phyloP scores from a whole-genome alignment of 2,329 filamentous ascomycete genomes.

The Pseudopithomyces maydicus region DNA sequence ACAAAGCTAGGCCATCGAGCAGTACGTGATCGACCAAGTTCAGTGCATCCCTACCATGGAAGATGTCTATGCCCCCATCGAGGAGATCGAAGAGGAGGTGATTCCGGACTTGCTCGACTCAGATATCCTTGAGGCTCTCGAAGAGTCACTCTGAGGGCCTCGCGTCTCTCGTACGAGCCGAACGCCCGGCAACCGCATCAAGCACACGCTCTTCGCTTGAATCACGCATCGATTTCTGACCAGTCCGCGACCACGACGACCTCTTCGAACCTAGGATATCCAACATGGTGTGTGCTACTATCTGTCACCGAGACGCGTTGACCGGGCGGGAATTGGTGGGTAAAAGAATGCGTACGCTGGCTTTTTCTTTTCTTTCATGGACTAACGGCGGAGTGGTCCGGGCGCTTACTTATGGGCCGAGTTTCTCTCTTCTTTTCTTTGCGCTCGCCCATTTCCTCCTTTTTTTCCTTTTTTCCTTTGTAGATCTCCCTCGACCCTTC shows the following conservation, averaged over 20 bases:
- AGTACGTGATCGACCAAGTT: constrained; percentile 47
- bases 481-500: too few species aligned
- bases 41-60: constrained; percentile 42
- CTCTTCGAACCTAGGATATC: neutral
- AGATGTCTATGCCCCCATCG: constrained; percentile 44
- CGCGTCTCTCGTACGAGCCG: neutral
- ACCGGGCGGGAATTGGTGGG: constrained; percentile 1
- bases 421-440: too few species aligned
- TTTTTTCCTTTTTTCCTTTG: too few species aligned
- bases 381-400: constrained; percentile 1
- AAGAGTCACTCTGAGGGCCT: constrained; percentile 23
- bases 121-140: constrained; percentile 33
- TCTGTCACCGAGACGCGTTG: constrained; percentile 5
- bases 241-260: neutral
- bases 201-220: constrained; percentile 4
- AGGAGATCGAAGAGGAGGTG: constrained; percentile 38
- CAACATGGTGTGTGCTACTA: neutral
- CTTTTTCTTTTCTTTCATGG: neutral
- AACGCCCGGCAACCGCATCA: neutral
- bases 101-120: constrained; percentile 32
- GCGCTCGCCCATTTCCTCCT: too few species aligned
- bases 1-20: constrained; percentile 31
- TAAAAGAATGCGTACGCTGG: neutral
- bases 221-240: constrained; percentile 8
- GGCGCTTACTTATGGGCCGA: too few species aligned